Percentiles rank a stretch among this genome's conserved stretches.
These are phyloP conservation scores for Tricholoma sp. DNA, from an alignment of 768 basidiomycete species.

Conservation along the genomic window DNA sequence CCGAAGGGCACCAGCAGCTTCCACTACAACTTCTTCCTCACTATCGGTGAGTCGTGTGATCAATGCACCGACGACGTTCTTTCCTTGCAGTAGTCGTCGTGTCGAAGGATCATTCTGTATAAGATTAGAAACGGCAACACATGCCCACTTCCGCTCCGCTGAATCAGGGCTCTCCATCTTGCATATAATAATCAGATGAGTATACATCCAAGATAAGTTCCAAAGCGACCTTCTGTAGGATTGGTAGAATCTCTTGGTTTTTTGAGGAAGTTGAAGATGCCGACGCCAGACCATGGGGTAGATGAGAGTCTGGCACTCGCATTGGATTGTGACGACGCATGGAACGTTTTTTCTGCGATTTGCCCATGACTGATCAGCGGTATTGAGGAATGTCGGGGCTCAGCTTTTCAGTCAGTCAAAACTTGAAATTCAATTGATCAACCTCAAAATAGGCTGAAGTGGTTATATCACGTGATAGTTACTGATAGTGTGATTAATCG, in stretches of 20 bases:
- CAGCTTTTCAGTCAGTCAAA: neutral
- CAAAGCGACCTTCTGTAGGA: slow-evolving; percentile 77
- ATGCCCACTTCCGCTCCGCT: slow-evolving; percentile 89
- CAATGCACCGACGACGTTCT: slow-evolving; percentile 82
- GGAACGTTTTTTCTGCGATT: slow-evolving; percentile 82
- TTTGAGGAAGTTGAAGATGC: slow-evolving; percentile 72
- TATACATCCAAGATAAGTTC: neutral
- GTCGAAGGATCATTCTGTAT: slow-evolving; percentile 96
- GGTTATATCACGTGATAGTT: too few relatives aligned
- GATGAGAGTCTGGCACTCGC: slow-evolving; percentile 89
- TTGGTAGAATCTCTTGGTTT: slow-evolving; percentile 75
- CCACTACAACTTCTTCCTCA: slow-evolving; percentile 87
- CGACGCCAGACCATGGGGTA: slow-evolving; percentile 75
- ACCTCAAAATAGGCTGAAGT: neutral
- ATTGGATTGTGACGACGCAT: slow-evolving; percentile 91
- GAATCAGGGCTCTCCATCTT: slow-evolving; percentile 77
- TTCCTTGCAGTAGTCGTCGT: slow-evolving; percentile 81
- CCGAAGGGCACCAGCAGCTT: slow-evolving; percentile 87
- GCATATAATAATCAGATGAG: neutral
- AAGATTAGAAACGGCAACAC: slow-evolving; percentile 91
- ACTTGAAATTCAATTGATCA: neutral
- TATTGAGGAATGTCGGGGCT: too few relatives aligned
- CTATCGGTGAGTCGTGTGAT: slow-evolving; percentile 85
- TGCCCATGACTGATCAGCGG: slow-evolving; percentile 60
- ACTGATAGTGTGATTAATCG: too few relatives aligned